These are phyloP conservation scores for Rhodotorula mucilaginosa DNA, from an alignment of 1,284 basidiomycete genomes.

Conservation along the genomic window DNA sequence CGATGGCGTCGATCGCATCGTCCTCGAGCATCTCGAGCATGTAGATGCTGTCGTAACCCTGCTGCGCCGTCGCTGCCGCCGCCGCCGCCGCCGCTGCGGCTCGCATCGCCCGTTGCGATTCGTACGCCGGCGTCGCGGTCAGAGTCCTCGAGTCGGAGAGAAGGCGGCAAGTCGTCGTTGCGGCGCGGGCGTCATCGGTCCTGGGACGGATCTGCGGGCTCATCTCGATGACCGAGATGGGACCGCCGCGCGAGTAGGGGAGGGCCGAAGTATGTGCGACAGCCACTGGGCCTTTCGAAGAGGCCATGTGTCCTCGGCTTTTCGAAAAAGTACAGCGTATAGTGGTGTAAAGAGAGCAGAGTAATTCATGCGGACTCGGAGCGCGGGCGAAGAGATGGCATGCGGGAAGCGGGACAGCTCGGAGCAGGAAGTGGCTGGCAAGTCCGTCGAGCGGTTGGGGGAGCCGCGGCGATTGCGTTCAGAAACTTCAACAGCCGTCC, in stretches of 20 bases:
- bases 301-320: neutral
- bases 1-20: constrained; percentile 10
- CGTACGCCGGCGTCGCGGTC: neutral
- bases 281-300: neutral
- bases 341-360: no score
- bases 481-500: no score
- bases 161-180: no score
- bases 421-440: neutral
- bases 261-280: neutral
- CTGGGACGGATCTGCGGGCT: neutral
- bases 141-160: neutral
- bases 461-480: no score
- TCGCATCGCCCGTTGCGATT: neutral
- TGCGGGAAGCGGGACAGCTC: neutral
- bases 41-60: neutral
- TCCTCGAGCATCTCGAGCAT: constrained; percentile 15
- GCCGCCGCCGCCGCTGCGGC: neutral
- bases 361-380: neutral
- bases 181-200: neutral
- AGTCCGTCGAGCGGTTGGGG: no score
- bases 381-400: neutral
- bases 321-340: neutral
- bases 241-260: neutral
- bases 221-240: neutral
- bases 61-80: neutral